phyloP scores from a whole-genome alignment of 2,329 filamentous ascomycete species.

The Penicillium sp. region DNA sequence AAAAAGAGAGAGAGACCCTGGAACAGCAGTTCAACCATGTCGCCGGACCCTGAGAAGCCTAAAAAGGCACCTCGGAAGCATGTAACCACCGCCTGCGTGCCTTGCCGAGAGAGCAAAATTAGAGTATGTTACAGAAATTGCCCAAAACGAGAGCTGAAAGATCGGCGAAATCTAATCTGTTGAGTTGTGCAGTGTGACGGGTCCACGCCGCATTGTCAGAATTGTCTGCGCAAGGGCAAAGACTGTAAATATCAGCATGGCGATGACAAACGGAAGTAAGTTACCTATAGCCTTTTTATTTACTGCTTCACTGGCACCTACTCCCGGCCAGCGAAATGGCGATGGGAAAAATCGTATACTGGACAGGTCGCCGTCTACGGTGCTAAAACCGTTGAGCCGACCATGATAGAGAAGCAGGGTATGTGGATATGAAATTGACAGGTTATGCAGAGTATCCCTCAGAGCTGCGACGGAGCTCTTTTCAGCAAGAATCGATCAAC shows the following conservation, averaged over 20 bases:
- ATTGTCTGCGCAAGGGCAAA: slow-evolving; percentile 44
- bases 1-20: not conserved
- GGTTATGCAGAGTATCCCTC: slow-evolving; percentile 35
- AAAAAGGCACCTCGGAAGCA: slow-evolving; percentile 45
- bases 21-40: slow-evolving; percentile 20
- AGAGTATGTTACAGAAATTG: slow-evolving; percentile 36
- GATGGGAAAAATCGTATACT: not conserved
- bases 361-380: not conserved
- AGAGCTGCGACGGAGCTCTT: slow-evolving; percentile 43
- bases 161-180: slow-evolving; percentile 12
- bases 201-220: slow-evolving; percentile 42
- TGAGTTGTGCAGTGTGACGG: slow-evolving; percentile 39
- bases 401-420: not conserved
- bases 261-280: slow-evolving; percentile 46
- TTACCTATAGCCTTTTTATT: slow-evolving; percentile 8
- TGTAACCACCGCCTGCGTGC: slow-evolving; percentile 51
- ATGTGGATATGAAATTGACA: not conserved
- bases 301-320: not conserved
- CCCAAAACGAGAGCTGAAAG: not conserved
- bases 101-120: slow-evolving; percentile 52
- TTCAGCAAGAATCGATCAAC: slow-evolving; percentile 43
- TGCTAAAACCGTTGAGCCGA: not conserved
- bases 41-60: slow-evolving; percentile 30
- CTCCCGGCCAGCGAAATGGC: not conserved
- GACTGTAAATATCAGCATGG: slow-evolving; percentile 46